These are phyloP conservation scores for Curvularia hawaiiensis DNA, from an alignment of 2,329 filamentous ascomycete species.

Conservation along the genomic window DNA sequence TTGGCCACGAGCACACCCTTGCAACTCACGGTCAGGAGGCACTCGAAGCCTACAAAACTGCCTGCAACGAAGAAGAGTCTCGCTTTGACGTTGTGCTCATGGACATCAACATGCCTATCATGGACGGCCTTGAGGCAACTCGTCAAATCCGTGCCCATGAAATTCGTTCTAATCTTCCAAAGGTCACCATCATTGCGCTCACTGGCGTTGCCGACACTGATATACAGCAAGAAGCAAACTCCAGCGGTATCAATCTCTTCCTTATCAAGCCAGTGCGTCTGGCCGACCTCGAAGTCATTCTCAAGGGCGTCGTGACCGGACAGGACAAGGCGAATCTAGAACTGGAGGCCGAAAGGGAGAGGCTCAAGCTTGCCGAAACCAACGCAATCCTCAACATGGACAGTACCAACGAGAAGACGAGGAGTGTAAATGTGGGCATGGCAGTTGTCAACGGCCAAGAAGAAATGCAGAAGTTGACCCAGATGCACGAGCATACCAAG, in stretches of 20 bases:
- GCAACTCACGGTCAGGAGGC: conserved; percentile 47
- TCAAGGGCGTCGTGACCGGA: conserved; percentile 42
- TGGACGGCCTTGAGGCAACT: conserved; percentile 50
- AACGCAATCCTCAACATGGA: conserved; percentile 11
- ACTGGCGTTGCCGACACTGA: conserved; percentile 59
- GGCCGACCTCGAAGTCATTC: conserved; percentile 50
- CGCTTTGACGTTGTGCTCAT: conserved; percentile 42
- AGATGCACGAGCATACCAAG: conserved; percentile 7
- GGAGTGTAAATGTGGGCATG: conserved; percentile 10
- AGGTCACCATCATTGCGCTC: conserved; percentile 57
- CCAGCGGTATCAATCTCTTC: conserved; percentile 60
- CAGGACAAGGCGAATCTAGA: conserved; percentile 33
- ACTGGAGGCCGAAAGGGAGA: conserved; percentile 17
- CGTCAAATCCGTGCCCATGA: conserved; percentile 54
- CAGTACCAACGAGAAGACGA: neutral
- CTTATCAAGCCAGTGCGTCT: conserved; percentile 59
- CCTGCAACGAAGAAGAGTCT: conserved; percentile 12
- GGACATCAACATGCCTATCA: conserved; percentile 47
- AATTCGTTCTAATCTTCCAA: conserved; percentile 47
- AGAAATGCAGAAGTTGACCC: conserved; percentile 1
- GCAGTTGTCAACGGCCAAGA: conserved; percentile 11
- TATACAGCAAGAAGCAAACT: conserved; percentile 57
- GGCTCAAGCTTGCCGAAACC: conserved; percentile 3
- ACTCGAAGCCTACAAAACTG: conserved; percentile 36
- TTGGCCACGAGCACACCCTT: conserved; percentile 40